Evolutionary conservation across 1,284 basidiomycete species (phyloP).

Genomic region (Peniophora sp.): DNA sequence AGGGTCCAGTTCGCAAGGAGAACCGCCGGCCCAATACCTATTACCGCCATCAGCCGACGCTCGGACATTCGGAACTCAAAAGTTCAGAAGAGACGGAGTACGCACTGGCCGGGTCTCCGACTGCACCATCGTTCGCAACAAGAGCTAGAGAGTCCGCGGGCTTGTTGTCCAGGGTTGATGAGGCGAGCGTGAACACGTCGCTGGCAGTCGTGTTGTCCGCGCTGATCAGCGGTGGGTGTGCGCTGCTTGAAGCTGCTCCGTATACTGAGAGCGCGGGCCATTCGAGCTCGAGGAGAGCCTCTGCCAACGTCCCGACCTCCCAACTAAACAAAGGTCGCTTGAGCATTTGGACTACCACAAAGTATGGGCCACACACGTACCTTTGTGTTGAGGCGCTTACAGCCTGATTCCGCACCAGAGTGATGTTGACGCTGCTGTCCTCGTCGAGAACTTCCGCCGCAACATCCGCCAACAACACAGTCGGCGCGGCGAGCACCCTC

Average conservation of each 20-base stretch:
- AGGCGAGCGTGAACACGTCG: too few species aligned
- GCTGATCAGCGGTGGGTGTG: too few species aligned
- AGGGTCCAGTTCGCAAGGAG: slow-evolving; percentile 9
- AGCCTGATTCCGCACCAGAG: not conserved
- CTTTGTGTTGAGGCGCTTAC: not conserved
- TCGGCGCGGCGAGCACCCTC: too few species aligned
- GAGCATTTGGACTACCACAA: not conserved
- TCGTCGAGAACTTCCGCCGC: too few species aligned
- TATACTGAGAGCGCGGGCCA: not conserved
- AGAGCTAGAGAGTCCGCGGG: not conserved
- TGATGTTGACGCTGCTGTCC: not conserved
- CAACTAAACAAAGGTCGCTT: not conserved
- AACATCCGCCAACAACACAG: too few species aligned
- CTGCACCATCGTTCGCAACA: not conserved
- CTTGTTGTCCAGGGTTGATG: not conserved
- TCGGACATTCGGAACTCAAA: not conserved
- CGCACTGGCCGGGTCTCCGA: not conserved
- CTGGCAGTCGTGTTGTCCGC: too few species aligned
- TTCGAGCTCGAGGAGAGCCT: not conserved
- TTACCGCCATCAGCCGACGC: not conserved
- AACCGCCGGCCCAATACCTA: slow-evolving; percentile 7
- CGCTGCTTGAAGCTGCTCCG: not conserved
- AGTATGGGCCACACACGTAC: not conserved
- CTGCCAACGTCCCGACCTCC: not conserved
- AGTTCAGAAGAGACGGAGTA: not conserved